These are phyloP conservation scores for Oryza punctata DNA, from an alignment of 176 grass and related monocot genomes.

Conservation along the genomic window DNA sequence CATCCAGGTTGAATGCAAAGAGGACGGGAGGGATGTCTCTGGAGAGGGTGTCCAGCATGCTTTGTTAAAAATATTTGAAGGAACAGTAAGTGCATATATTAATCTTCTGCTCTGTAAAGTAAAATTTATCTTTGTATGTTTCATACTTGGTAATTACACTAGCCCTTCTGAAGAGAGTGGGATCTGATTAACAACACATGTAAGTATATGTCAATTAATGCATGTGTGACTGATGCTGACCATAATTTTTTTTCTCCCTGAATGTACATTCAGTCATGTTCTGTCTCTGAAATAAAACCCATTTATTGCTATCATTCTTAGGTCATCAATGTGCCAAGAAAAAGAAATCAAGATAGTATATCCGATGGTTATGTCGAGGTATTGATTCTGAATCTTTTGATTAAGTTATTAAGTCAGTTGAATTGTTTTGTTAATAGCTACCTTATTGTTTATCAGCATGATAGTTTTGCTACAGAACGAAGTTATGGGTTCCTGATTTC, in stretches of 20 bases:
- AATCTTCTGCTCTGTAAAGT: background rate
- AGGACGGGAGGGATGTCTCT: conserved; percentile 64
- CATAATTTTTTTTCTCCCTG: background rate
- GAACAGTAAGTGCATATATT: conserved; percentile 47
- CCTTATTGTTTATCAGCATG: background rate
- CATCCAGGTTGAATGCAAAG: conserved; percentile 43
- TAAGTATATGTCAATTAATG: background rate
- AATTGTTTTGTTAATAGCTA: background rate
- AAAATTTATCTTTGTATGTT: background rate
- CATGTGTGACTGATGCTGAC: background rate
- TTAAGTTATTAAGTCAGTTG: background rate
- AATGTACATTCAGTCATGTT: background rate
- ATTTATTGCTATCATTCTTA: conserved; percentile 29
- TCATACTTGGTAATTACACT: background rate
- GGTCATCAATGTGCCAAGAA: conserved; percentile 71
- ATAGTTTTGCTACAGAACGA: background rate
- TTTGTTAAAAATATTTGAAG: conserved; percentile 74
- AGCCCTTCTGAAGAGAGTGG: background rate
- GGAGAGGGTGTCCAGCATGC: conserved; percentile 83
- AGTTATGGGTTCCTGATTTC: background rate
- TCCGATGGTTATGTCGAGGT: conserved; percentile 49
- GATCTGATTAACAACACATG: conserved; percentile 19
- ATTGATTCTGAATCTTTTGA: conserved; percentile 3
- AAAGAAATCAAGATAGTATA: conserved; percentile 51
- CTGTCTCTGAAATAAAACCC: background rate